A percentile compares a stretch with the other conserved stretches of the same genome.
Evolutionary conservation across 73 alveolate species (phyloP).

Genomic region (Blepharisma japonicum): DNA sequence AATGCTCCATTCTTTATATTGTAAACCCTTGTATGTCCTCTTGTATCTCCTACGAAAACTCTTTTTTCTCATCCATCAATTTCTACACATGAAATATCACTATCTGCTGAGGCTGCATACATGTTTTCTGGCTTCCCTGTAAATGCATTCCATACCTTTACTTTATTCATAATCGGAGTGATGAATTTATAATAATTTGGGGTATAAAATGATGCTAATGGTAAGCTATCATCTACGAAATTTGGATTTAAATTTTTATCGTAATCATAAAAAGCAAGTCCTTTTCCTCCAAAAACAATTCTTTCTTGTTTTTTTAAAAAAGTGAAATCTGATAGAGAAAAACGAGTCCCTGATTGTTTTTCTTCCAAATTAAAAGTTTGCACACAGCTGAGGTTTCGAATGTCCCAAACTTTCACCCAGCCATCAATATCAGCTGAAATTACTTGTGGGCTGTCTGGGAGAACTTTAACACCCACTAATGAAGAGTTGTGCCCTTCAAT

Average conservation of each 20-base stretch:
- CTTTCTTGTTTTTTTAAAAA: constrained; percentile 60
- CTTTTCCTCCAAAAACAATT: constrained; percentile 68
- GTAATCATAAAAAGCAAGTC: constrained; percentile 66
- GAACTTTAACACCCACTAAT: constrained; percentile 57
- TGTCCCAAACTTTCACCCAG: constrained; percentile 73
- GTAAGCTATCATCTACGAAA: constrained; percentile 68
- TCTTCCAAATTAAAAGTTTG: constrained; percentile 70
- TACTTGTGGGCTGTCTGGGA: constrained; percentile 66
- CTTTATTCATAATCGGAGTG: constrained; percentile 68
- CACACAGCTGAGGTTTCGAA: constrained; percentile 64
- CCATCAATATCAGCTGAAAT: constrained; percentile 75
- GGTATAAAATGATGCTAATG: constrained; percentile 62
- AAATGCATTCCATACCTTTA: constrained; percentile 73
- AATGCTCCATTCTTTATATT: constrained; percentile 65
- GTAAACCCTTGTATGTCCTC: constrained; percentile 60
- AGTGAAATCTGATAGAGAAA: constrained; percentile 56
- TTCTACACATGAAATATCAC: constrained; percentile 70
- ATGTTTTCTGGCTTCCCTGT: constrained; percentile 70
- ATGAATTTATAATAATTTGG: constrained; percentile 53
- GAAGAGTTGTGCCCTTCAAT: constrained; percentile 74
- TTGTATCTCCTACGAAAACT: constrained; percentile 67
- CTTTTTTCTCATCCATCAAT: constrained; percentile 65
- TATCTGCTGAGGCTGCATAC: constrained; percentile 48
- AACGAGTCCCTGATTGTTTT: constrained; percentile 58
- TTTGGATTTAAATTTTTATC: constrained; percentile 78